Conservation (phyloP, 1,284 basidiomycete species). For the Trametes versicolor region DNA sequence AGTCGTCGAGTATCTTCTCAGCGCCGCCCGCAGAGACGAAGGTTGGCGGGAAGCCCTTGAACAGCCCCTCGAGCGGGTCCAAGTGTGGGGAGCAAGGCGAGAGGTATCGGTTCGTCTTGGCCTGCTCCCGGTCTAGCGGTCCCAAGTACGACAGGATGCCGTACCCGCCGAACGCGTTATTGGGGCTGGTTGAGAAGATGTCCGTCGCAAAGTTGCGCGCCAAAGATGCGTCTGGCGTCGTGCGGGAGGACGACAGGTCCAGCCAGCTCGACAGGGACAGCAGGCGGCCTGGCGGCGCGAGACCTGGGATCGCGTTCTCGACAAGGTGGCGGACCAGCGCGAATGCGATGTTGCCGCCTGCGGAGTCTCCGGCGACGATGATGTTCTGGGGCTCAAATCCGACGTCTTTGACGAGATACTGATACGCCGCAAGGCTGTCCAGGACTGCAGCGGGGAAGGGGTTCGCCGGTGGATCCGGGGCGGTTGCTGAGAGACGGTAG, state of each 20-base stretch:
- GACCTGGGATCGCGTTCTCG: constrained; percentile 23
- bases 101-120: constrained; percentile 57
- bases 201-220: constrained; percentile 31
- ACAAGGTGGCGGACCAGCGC: constrained; percentile 61
- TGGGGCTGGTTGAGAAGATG: constrained; percentile 19
- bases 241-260: constrained; percentile 45
- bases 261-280: constrained; percentile 52
- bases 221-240: constrained; percentile 30
- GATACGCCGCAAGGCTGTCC: constrained; percentile 52
- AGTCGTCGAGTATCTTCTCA: constrained; percentile 45
- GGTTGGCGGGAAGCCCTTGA: constrained; percentile 47
- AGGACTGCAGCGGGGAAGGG: constrained; percentile 57
- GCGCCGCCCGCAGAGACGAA: constrained; percentile 46
- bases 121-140: constrained; percentile 41
- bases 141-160: constrained; percentile 36
- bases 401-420: constrained; percentile 49
- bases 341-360: constrained; percentile 76
- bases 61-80: constrained; percentile 40
- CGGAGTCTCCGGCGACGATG: constrained; percentile 74
- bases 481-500: constrained; percentile 37
- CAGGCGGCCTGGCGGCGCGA: constrained; percentile 47
- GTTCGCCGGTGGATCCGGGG: constrained; percentile 38
- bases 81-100: constrained; percentile 57
- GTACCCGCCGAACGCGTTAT: constrained; percentile 29
- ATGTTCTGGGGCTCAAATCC: constrained; percentile 54